Percentiles rank a stretch among this genome's conserved stretches.
phyloP scores from a whole-genome alignment of 768 basidiomycete species.

The Wakefieldia striispora region DNA sequence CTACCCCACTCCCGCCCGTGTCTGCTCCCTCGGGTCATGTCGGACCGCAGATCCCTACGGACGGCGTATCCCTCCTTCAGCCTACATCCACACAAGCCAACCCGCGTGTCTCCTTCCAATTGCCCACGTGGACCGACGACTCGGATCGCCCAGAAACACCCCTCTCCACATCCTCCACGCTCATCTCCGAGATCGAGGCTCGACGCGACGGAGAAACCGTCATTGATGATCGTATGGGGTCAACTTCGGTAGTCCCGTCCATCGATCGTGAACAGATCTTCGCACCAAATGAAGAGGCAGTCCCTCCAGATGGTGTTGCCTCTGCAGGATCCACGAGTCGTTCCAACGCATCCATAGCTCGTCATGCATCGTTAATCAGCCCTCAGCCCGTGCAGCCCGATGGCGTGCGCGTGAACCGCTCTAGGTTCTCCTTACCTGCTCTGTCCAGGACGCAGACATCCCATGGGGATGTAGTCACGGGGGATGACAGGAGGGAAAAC shows the following conservation, averaged over 20 bases:
- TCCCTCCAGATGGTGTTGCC: too few species aligned
- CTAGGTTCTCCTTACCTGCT: conserved; percentile 17
- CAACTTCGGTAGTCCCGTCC: too few species aligned
- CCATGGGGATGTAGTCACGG: background rate
- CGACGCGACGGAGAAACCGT: background rate
- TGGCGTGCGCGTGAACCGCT: background rate
- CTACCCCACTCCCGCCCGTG: background rate
- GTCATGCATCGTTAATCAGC: conserved; percentile 12
- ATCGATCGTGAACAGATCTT: too few species aligned
- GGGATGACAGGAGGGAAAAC: background rate
- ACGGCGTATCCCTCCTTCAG: background rate
- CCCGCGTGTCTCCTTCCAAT: conserved; percentile 9
- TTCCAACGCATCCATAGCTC: background rate
- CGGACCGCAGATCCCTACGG: background rate
- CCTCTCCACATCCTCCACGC: conserved; percentile 14
- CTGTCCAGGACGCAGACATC: background rate
- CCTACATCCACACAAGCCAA: background rate
- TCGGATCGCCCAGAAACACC: background rate
- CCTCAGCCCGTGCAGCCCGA: conserved; percentile 9
- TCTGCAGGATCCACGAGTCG: background rate
- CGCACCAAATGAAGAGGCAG: background rate
- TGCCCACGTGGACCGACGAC: background rate
- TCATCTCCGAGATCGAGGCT: conserved; percentile 1
- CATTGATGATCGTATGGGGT: too few species aligned
- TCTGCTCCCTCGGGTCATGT: background rate